Conservation (phyloP, 768 basidiomycete genomes). For the Pleurotus citrinopileatus region DNA sequence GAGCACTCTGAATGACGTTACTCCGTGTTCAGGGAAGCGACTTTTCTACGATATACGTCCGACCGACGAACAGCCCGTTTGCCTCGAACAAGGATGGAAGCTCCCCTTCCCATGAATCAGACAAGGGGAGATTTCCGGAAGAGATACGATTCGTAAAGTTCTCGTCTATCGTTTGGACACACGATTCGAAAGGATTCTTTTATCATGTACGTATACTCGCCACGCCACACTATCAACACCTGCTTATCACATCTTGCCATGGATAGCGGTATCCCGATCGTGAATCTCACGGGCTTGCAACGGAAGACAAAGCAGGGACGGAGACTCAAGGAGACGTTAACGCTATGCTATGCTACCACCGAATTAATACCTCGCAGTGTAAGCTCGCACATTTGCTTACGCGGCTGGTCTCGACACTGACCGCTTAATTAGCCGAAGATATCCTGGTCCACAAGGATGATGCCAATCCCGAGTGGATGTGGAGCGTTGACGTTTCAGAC, state of each 20-base stretch:
- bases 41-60: constrained; percentile 65
- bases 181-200: constrained; percentile 81
- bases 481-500: constrained; percentile 51
- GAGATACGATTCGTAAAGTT: constrained; percentile 78
- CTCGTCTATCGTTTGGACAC: constrained; percentile 68
- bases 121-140: constrained; percentile 47
- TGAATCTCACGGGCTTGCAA: constrained; percentile 27
- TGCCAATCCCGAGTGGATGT: constrained; percentile 66
- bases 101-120: constrained; percentile 40
- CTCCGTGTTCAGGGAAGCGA: constrained; percentile 59
- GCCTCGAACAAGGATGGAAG: constrained; percentile 31
- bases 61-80: constrained; percentile 60
- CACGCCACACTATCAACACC: constrained; percentile 3
- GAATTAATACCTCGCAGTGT: constrained; percentile 69
- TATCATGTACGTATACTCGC: constrained; percentile 50
- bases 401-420: neutral
- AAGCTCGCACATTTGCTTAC: constrained; percentile 20
- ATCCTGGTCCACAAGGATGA: constrained; percentile 63
- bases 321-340: constrained; percentile 62
- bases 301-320: constrained; percentile 52
- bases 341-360: constrained; percentile 77
- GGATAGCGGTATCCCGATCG: constrained; percentile 55
- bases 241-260: constrained; percentile 11
- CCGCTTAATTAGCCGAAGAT: constrained; percentile 51
- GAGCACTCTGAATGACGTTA: neutral